These are phyloP conservation scores for Xylaria venustula DNA, from an alignment of 495 filamentous ascomycete species.

Conservation along the genomic window DNA sequence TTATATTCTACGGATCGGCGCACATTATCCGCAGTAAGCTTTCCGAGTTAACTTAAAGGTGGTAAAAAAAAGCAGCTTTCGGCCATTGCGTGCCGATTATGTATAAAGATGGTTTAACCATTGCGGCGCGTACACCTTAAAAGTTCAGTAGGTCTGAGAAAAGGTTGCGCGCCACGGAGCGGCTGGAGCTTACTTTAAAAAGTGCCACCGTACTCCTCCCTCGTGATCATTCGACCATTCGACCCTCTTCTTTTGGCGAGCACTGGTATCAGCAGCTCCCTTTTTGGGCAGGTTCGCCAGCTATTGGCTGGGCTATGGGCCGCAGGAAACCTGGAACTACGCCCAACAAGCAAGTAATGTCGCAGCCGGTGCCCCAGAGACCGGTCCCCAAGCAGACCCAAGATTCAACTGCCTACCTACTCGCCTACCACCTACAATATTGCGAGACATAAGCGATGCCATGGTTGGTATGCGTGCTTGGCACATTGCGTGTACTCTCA, in stretches of 20 bases:
- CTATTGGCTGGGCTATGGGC: background rate
- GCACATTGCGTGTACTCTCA: background rate
- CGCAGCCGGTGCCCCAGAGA: background rate
- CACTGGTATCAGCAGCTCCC: background rate
- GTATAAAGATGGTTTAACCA: background rate
- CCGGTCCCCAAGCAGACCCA: background rate
- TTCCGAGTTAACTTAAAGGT: background rate
- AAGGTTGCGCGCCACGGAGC: background rate
- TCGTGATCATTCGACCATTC: background rate
- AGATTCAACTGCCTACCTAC: no score
- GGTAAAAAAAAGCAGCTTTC: background rate
- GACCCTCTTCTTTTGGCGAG: background rate
- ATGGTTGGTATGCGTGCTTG: background rate
- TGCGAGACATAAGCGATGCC: background rate
- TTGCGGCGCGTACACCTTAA: background rate
- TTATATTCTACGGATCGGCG: background rate
- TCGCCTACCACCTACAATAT: background rate
- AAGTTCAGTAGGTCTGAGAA: background rate
- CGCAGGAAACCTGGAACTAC: background rate
- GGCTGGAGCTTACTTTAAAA: background rate
- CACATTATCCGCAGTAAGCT: background rate
- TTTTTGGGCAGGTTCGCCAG: background rate
- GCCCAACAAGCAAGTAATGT: background rate
- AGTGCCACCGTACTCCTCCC: background rate
- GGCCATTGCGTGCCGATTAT: background rate